phyloP scores from a whole-genome alignment of 169 alveolate genomes.

The Plasmodium chabaudi region DNA sequence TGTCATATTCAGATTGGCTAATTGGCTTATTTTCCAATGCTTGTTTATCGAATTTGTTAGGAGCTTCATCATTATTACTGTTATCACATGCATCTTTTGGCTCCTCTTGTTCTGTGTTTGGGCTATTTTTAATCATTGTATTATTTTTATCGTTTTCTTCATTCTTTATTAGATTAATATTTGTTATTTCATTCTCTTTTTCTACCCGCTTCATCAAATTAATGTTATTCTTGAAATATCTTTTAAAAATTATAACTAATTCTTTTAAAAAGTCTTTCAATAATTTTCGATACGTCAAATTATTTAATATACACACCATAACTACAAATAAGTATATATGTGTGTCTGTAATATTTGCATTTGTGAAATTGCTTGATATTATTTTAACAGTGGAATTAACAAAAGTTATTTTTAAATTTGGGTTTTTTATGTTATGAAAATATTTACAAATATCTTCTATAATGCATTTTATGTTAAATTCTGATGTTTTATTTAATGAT shows the following conservation, averaged over 20 bases:
- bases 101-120: neutral
- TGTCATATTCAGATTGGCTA: conserved; percentile 43
- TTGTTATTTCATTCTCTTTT: conserved; percentile 42
- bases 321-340: conserved; percentile 64
- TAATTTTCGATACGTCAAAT: conserved; percentile 32
- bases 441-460: conserved; percentile 61
- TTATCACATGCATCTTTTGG: neutral
- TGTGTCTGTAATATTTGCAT: conserved; percentile 55
- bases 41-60: neutral
- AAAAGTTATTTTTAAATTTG: conserved; percentile 24
- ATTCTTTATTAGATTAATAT: neutral
- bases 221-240: conserved; percentile 26
- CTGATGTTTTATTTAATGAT: conserved; percentile 63
- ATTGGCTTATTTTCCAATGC: neutral
- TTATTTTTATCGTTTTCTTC: neutral
- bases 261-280: conserved; percentile 49
- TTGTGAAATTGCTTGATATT: conserved; percentile 29
- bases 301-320: conserved; percentile 49
- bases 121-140: neutral
- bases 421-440: conserved; percentile 41
- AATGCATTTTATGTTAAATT: conserved; percentile 69
- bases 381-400: conserved; percentile 13
- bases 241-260: conserved; percentile 20
- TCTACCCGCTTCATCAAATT: conserved; percentile 36
- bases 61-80: neutral